Evolutionary conservation across 176 grass and related monocot species (phyloP), one percentile per base, ranked within the genome.

Genomic region (Oryza meyeriana): DNA sequence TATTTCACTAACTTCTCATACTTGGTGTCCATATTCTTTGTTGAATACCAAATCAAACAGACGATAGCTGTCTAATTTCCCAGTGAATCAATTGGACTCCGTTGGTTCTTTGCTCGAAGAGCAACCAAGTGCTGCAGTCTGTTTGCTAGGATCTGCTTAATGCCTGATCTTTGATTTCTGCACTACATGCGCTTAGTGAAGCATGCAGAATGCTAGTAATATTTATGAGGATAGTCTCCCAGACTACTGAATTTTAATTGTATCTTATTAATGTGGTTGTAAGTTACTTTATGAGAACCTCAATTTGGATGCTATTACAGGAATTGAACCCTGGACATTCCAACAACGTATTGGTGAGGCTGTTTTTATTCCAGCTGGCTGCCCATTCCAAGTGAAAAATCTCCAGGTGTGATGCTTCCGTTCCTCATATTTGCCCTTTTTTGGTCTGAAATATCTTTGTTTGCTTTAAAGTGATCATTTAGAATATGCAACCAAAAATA

Each of bases 301-400:
- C 12, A 8, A 40, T 83, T 83, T 84, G 83, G 65, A 86, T 29
- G 12, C 74, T 64, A 16, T 85, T 75, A 70, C 85, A 99, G 96
- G 87, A 93, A 85, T 99, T 76, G 84, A 93, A 75, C 89, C 93
- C 41, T 83, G 83, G 89, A 88, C 87, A 61, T 91, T 99, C 78
- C 72, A 83, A 72, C 96, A 99, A 82, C 88, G 90, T 84, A 69
- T 99, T 8, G 90, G 96, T 3, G 96, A 95, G 74, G 93, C 93
- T 91, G 82, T 95, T 83, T 99, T 99, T 77, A 66, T 95, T 84
- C 96, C 96, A 63, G 85, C 96, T 74, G 96, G 96, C 62, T 99
- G 96, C 86, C 88, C 96, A 75, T 99, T 95, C 83, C 96, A 99
- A 93, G 82, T 99, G 71, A 95, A 87, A 87, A 93, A 91, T 91